These are phyloP conservation scores for Sporobolomyces roseus DNA, from an alignment of 768 basidiomycete species.

Conservation along the genomic window DNA sequence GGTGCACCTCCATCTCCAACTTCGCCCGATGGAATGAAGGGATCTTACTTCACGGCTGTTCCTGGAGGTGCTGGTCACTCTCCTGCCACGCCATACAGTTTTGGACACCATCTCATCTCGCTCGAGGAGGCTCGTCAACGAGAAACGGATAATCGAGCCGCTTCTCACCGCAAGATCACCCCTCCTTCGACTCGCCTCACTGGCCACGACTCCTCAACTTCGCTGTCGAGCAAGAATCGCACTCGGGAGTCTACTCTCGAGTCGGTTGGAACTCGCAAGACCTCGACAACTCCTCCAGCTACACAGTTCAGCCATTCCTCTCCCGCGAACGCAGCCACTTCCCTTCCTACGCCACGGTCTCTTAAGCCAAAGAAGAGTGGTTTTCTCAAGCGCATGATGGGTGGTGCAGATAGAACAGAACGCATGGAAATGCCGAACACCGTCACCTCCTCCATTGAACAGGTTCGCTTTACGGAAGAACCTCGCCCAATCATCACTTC, in stretches of 20 bases:
- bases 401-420: slow-evolving; percentile 21
- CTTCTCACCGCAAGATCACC: slow-evolving; percentile 11
- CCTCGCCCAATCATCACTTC: slow-evolving; percentile 5
- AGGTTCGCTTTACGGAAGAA: background rate
- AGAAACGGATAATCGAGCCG: slow-evolving; percentile 12
- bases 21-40: background rate
- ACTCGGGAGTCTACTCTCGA: slow-evolving; percentile 21
- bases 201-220: slow-evolving; percentile 13
- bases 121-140: slow-evolving; percentile 32
- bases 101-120: slow-evolving; percentile 39
- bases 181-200: background rate
- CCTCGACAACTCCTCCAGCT: background rate
- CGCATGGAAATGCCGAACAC: slow-evolving; percentile 5
- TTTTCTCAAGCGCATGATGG: slow-evolving; percentile 41
- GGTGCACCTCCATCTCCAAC: background rate
- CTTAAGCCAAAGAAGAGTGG: slow-evolving; percentile 38
- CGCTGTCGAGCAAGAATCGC: slow-evolving; percentile 10
- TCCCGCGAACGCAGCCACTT: background rate
- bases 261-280: slow-evolving; percentile 7
- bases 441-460: background rate
- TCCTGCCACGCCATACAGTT: background rate
- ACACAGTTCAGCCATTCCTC: slow-evolving; percentile 9
- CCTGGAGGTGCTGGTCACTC: background rate
- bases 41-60: slow-evolving; percentile 26
- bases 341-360: background rate